Evolutionary conservation across 805 yeast species (phyloP).

Genomic region (Maudiozyma bulderi): DNA sequence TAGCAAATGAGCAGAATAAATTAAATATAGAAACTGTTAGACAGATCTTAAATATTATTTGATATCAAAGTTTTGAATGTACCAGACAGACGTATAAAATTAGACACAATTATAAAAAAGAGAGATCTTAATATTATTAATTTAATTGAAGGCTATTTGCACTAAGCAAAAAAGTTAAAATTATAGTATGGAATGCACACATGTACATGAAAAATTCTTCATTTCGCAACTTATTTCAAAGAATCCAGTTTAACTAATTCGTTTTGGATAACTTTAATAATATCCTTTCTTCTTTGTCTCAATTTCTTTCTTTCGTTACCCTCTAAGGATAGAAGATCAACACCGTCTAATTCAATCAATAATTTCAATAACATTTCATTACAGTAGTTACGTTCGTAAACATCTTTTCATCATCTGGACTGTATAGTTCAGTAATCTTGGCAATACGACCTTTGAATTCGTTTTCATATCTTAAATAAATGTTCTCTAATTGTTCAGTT

Average conservation of each 20-base stretch:
- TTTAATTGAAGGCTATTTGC: too few species aligned
- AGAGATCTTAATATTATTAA: too few species aligned
- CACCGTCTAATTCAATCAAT: constrained; percentile 55
- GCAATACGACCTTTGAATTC: constrained; percentile 21
- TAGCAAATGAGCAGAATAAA: too few species aligned
- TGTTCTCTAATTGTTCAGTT: constrained; percentile 22
- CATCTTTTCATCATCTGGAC: constrained; percentile 18
- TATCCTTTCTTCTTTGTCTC: constrained; percentile 48
- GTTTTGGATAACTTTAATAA: constrained; percentile 51
- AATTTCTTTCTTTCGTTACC: constrained; percentile 38
- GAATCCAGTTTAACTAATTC: constrained; percentile 48
- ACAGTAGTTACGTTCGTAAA: constrained; percentile 45
- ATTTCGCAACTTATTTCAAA: constrained; percentile 5
- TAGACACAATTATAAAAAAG: too few species aligned
- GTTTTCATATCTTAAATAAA: constrained; percentile 16
- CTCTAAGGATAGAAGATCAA: constrained; percentile 35
- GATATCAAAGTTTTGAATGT: too few species aligned
- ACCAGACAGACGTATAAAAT: too few species aligned
- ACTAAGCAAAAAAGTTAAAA: too few species aligned
- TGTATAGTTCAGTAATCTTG: constrained; percentile 13
- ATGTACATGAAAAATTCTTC: background rate
- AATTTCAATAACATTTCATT: constrained; percentile 62
- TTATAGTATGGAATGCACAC: too few species aligned
- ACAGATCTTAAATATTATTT: too few species aligned
- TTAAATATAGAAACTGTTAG: too few species aligned